phyloP scores from a whole-genome alignment of 2,329 filamentous ascomycete species.

The Sphaerulina populicola region DNA sequence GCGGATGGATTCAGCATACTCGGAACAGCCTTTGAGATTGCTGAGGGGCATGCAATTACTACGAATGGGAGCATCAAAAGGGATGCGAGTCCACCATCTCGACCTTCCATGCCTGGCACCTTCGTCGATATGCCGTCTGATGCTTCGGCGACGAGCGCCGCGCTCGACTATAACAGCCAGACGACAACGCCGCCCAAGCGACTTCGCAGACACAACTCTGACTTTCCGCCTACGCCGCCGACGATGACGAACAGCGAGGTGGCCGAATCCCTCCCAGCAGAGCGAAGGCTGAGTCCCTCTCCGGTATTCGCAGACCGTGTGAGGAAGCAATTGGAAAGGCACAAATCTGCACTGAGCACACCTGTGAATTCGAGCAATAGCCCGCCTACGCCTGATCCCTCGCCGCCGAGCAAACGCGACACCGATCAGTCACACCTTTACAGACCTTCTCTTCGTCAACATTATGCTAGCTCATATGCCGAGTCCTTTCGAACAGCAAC shows the following conservation, averaged over 20 bases:
- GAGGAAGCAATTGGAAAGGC: constrained; percentile 33
- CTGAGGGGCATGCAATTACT: neutral
- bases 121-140: constrained; percentile 11
- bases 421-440: constrained; percentile 15
- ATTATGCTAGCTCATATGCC: constrained; percentile 36
- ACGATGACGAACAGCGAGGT: constrained; percentile 30
- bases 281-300: constrained; percentile 34
- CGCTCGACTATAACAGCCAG: constrained; percentile 6
- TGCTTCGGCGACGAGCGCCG: constrained; percentile 5
- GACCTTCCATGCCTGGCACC: constrained; percentile 5
- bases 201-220: constrained; percentile 23
- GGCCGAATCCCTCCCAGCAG: constrained; percentile 22
- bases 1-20: constrained; percentile 3
- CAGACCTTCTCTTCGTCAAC: constrained; percentile 18
- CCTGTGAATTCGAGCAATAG: constrained; percentile 34
- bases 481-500: constrained; percentile 43
- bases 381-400: constrained; percentile 33
- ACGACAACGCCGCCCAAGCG: constrained; percentile 13
- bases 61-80: constrained; percentile 5
- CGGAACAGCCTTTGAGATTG: neutral
- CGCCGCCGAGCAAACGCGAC: constrained; percentile 25
- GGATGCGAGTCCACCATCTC: constrained; percentile 2
- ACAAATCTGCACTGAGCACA: constrained; percentile 36
- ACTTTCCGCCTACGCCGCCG: constrained; percentile 42
- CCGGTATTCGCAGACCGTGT: constrained; percentile 38